These are phyloP conservation scores for Metahyphopichia silvanorum DNA, from an alignment of 805 yeast species.

Conservation along the genomic window DNA sequence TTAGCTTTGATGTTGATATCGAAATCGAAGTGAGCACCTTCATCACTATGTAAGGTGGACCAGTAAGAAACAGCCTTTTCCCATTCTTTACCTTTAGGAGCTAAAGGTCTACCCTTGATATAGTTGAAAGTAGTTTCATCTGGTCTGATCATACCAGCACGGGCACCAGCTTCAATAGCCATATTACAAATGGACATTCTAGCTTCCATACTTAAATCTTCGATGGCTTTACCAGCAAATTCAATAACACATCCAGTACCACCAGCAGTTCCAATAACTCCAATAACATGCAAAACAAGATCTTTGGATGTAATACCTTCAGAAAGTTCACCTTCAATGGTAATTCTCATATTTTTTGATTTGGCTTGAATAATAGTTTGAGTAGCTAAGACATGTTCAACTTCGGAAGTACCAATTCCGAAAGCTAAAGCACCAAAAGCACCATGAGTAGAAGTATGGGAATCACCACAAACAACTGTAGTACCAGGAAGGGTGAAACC, in stretches of 20 bases:
- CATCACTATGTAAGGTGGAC: conserved; percentile 84
- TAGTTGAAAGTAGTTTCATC: conserved; percentile 87
- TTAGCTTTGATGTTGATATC: conserved; percentile 77
- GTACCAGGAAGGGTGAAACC: conserved; percentile 98
- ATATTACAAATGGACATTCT: conserved; percentile 99
- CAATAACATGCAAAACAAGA: conserved; percentile 89
- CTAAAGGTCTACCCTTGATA: conserved; percentile 89
- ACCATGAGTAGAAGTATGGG: conserved; percentile 98
- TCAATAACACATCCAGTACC: conserved; percentile 98
- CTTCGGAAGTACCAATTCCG: conserved; percentile 99
- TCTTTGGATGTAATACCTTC: conserved; percentile 97
- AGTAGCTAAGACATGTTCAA: conserved; percentile 97
- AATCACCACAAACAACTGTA: conserved; percentile 98
- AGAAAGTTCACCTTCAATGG: conserved; percentile 76
- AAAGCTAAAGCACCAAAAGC: conserved; percentile 97
- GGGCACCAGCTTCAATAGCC: conserved; percentile 99
- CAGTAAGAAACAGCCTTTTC: conserved; percentile 91
- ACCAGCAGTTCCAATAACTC: conserved; percentile 98
- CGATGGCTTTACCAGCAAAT: conserved; percentile 94
- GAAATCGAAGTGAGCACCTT: conserved; percentile 84
- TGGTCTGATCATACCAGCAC: conserved; percentile 99
- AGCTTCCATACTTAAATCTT: conserved; percentile 89
- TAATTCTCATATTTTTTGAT: conserved; percentile 92
- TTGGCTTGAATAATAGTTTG: conserved; percentile 93
- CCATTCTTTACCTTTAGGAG: conserved; percentile 94